Evolutionary conservation across 768 basidiomycete genomes (phyloP).

Genomic region (Suillus hirtellus): DNA sequence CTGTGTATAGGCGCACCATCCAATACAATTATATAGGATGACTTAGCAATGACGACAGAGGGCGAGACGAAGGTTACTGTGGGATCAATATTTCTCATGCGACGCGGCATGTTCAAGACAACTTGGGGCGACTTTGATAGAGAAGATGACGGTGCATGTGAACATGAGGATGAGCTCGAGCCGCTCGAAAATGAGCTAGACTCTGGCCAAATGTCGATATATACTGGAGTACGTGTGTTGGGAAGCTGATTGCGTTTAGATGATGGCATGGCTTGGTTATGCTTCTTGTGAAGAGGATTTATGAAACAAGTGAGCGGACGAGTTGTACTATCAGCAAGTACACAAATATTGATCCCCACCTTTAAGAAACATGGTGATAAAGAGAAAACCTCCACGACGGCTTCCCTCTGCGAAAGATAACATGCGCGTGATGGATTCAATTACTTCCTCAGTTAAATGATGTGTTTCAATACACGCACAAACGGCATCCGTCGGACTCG

Average conservation of each 20-base stretch:
- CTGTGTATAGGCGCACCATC: constrained; percentile 35
- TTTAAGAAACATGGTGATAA: constrained; percentile 14
- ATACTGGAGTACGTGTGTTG: constrained; percentile 31
- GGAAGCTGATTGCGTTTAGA: constrained; percentile 25
- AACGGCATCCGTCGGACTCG: constrained; percentile 46
- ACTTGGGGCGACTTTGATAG: not conserved
- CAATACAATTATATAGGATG: constrained; percentile 54
- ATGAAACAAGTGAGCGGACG: constrained; percentile 9
- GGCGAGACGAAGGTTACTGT: constrained; percentile 64
- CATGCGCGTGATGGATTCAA: constrained; percentile 34
- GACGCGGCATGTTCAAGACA: constrained; percentile 42
- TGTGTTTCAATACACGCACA: constrained; percentile 23
- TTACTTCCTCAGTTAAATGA: constrained; percentile 34
- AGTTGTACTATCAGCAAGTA: too few species aligned
- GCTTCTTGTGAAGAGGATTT: constrained; percentile 10
- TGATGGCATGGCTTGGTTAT: constrained; percentile 23
- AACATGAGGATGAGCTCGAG: constrained; percentile 3
- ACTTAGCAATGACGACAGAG: constrained; percentile 47
- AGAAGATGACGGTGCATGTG: constrained; percentile 8
- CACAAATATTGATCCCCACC: constrained; percentile 6
- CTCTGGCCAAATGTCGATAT: constrained; percentile 34
- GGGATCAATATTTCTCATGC: constrained; percentile 60
- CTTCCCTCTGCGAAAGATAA: constrained; percentile 28
- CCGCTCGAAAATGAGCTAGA: constrained; percentile 7
- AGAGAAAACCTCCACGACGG: constrained; percentile 21